Percentiles rank a stretch among this genome's conserved stretches.
Conservation (phyloP, 2,329 filamentous ascomycete genomes). For the Colletotrichum incanum region DNA sequence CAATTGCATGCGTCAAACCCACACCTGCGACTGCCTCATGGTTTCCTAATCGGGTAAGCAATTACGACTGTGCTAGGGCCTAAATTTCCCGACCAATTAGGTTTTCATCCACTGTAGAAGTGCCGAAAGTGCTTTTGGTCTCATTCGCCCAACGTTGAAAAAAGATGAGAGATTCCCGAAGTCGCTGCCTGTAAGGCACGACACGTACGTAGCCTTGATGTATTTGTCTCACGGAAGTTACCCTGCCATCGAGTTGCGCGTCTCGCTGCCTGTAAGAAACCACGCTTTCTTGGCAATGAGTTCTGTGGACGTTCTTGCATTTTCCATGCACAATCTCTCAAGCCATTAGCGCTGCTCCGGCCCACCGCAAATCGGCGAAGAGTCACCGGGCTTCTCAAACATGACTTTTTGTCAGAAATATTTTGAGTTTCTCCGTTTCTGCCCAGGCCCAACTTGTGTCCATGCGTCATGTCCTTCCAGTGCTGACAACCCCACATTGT, state of each 20-base stretch:
- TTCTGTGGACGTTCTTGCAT: no score
- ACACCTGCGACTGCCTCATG: background rate
- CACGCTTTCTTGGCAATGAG: no score
- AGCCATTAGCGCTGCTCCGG: no score
- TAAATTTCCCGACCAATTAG: background rate
- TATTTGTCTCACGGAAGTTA: no score
- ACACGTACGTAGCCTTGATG: no score
- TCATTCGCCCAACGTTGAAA: background rate
- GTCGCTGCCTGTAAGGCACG: no score
- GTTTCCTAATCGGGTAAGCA: constrained; percentile 32
- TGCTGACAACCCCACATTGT: background rate
- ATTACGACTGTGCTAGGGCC: constrained; percentile 15
- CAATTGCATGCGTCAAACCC: background rate
- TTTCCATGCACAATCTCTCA: no score
- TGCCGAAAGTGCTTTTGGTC: background rate
- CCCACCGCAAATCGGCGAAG: no score
- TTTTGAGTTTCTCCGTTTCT: background rate
- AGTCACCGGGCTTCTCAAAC: no score
- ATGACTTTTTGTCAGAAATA: background rate
- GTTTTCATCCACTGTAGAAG: background rate
- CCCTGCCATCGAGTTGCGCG: no score
- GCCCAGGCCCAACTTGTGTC: background rate
- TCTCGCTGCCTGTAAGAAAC: no score
- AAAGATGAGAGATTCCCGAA: no score
- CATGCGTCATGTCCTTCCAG: background rate